Conservation (phyloP, 192 early-diverging fungal species). For the Rhizophagus clarus region DNA sequence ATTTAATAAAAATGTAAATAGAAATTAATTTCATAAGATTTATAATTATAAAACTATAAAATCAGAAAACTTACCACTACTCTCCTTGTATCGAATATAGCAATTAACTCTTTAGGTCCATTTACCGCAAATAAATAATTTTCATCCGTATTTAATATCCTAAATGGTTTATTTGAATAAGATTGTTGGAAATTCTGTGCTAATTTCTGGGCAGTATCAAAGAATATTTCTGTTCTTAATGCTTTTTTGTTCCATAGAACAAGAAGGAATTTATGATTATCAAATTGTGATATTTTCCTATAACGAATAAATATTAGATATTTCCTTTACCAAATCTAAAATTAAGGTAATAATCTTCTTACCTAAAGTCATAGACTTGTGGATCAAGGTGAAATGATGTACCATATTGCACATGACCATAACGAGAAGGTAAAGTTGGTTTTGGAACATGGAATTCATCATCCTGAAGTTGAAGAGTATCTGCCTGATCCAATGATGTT, state of each 20-base stretch:
- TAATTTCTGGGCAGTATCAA: neutral
- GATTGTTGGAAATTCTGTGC: neutral
- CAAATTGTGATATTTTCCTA: conserved; percentile 22
- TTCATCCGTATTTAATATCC: neutral
- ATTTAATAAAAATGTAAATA: neutral
- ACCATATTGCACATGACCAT: neutral
- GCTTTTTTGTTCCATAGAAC: conserved; percentile 6
- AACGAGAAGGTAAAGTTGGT: neutral
- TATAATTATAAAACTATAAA: neutral
- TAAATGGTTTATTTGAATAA: neutral
- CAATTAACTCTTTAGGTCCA: conserved; percentile 1
- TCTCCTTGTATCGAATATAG: neutral
- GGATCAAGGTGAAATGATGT: conserved; percentile 8
- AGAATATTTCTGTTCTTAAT: neutral
- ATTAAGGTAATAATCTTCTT: neutral
- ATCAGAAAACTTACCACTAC: neutral
- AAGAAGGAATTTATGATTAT: conserved; percentile 7
- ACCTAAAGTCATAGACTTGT: neutral
- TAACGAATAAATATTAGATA: neutral
- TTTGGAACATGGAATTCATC: conserved; percentile 8
- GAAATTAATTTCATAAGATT: neutral
- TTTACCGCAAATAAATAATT: conserved; percentile 11
- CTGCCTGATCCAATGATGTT: neutral
- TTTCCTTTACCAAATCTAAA: neutral
- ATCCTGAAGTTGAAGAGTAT: neutral